A percentile compares a stretch with the other conserved stretches of the same genome.
Evolutionary conservation across 2,329 filamentous ascomycete genomes (phyloP).

Genomic region (Waltergamsia citrina): DNA sequence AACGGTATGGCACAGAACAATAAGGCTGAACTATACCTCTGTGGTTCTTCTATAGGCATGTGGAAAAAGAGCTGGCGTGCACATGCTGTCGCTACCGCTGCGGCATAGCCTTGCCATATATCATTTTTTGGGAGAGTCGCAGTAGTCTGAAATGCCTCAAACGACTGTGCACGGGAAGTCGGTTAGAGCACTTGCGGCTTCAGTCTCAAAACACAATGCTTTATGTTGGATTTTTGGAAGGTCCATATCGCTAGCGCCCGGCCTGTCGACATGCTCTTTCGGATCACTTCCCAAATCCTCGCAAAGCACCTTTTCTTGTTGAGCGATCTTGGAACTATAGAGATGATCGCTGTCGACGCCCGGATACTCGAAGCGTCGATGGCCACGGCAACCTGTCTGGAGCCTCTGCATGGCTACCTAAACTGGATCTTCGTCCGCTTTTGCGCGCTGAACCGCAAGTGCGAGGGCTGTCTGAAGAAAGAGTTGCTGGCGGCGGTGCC

Average conservation of each 20-base stretch:
- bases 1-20: too few relatives aligned
- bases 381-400: conserved; percentile 1
- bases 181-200: conserved; percentile 1
- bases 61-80: conserved; percentile 4
- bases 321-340: conserved; percentile 4
- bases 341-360: conserved; percentile 6
- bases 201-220: conserved; percentile 7
- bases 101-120: conserved; percentile 22
- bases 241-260: conserved; percentile 4
- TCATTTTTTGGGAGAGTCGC: conserved; percentile 24
- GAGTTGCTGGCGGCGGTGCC: conserved; percentile 6
- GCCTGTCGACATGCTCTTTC: conserved; percentile 5
- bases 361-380: conserved; percentile 6
- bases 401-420: conserved; percentile 5
- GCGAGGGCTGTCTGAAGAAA: conserved; percentile 9
- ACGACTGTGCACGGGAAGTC: conserved; percentile 6
- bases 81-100: conserved; percentile 17
- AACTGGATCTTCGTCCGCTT: conserved; percentile 5
- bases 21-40: too few relatives aligned
- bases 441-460: conserved; percentile 4
- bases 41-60: too few relatives aligned
- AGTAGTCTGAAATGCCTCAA: conserved; percentile 15
- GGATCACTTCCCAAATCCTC: conserved; percentile 6
- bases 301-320: conserved; percentile 3
- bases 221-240: conserved; percentile 3